phyloP scores from a whole-genome alignment of 768 basidiomycete species.

The Collybia nuda region DNA sequence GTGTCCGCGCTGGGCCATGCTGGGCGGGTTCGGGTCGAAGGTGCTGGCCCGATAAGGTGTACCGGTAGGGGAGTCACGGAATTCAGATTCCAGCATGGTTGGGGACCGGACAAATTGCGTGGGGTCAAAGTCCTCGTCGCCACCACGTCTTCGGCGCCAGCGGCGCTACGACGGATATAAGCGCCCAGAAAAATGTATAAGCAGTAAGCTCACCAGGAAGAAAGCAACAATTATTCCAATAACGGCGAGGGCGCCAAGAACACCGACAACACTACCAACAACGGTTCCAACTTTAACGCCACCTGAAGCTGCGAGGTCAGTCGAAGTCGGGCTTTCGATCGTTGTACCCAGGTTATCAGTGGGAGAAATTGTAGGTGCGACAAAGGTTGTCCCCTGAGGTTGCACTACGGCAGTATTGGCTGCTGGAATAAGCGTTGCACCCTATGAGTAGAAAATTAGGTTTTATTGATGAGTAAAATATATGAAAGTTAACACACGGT shows the following conservation, averaged over 20 bases:
- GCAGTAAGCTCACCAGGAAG: conserved; percentile 33
- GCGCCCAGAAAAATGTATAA: background rate
- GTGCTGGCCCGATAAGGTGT: conserved; percentile 21
- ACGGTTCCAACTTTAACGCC: conserved; percentile 39
- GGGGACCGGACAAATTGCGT: conserved; percentile 20
- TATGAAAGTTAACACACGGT: too few relatives aligned
- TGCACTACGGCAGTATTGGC: background rate
- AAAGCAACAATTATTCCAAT: conserved; percentile 36
- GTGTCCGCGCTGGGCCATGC: conserved; percentile 26
- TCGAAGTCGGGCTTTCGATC: conserved; percentile 15
- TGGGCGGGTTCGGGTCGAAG: conserved; percentile 22
- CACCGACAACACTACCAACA: conserved; percentile 37
- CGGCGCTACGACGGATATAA: conserved; percentile 30
- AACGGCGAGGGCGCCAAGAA: conserved; percentile 34
- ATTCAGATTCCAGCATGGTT: conserved; percentile 18
- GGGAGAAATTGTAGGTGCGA: too few relatives aligned
- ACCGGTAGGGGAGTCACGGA: conserved; percentile 3
- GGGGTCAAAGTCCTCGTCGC: conserved; percentile 35
- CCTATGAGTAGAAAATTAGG: too few relatives aligned
- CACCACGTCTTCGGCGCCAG: conserved; percentile 27
- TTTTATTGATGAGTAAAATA: too few relatives aligned
- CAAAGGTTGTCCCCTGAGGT: too few relatives aligned
- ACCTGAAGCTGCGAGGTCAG: conserved; percentile 11
- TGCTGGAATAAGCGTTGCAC: background rate
- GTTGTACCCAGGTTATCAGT: too few relatives aligned